Evolutionary conservation across 495 filamentous ascomycete species (phyloP).

Genomic region (Cairneyella variabilis): DNA sequence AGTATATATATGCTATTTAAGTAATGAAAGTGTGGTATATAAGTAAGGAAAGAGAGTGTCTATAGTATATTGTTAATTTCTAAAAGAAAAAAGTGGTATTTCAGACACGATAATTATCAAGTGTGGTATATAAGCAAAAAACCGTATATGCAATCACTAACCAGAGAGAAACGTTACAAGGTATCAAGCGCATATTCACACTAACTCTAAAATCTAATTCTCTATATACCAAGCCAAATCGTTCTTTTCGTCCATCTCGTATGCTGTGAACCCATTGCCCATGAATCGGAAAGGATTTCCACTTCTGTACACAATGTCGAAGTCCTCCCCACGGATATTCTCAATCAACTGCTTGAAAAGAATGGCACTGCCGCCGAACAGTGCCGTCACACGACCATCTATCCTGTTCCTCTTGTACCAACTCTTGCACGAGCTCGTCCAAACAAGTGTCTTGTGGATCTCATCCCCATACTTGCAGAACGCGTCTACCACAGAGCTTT

Average conservation of each 20-base stretch:
- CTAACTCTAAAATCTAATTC: not conserved
- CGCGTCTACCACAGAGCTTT: not conserved
- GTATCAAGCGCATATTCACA: too few relatives aligned
- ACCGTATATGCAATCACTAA: too few relatives aligned
- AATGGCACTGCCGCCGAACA: not conserved
- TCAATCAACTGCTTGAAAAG: not conserved
- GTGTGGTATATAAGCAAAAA: too few relatives aligned
- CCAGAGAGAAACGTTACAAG: too few relatives aligned
- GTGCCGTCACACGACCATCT: not conserved
- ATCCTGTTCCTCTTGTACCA: not conserved
- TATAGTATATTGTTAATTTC: too few relatives aligned
- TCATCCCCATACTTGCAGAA: slow-evolving; percentile 52
- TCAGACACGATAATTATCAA: too few relatives aligned
- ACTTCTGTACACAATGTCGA: not conserved
- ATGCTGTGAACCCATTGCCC: not conserved
- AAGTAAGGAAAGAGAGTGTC: too few relatives aligned
- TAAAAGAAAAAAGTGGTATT: too few relatives aligned
- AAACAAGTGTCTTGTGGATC: slow-evolving; percentile 58
- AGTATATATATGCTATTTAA: too few relatives aligned
- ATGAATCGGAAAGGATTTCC: not conserved
- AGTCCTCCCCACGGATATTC: not conserved
- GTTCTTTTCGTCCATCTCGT: not conserved
- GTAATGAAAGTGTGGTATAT: too few relatives aligned
- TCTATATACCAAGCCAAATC: not conserved
- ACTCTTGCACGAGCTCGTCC: slow-evolving; percentile 24